Evolutionary conservation across 805 yeast genomes (phyloP).

Genomic region (Maudiozyma saulgeensis): DNA sequence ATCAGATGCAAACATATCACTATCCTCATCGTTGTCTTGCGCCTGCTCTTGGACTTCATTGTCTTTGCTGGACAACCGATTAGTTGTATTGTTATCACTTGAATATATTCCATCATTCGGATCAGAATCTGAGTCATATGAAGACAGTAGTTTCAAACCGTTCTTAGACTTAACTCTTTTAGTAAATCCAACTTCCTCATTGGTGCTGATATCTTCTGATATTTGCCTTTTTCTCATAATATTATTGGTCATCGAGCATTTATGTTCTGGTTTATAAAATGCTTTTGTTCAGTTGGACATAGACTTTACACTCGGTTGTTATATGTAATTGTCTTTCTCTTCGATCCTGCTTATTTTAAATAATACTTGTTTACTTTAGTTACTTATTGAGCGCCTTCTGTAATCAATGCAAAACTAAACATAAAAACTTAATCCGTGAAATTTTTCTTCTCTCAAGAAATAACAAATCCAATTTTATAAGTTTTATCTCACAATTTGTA

Average conservation of each 20-base stretch:
- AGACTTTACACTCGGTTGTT: no score
- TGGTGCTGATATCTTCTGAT: not conserved
- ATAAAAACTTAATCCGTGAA: not conserved
- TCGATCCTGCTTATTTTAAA: no score
- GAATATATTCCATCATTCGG: not conserved
- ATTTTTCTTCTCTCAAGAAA: no score
- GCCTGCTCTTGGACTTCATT: not conserved
- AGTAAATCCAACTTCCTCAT: not conserved
- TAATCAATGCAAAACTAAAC: not conserved
- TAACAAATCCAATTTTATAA: no score
- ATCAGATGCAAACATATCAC: constrained; percentile 5
- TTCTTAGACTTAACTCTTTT: not conserved
- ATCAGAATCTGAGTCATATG: constrained; percentile 2
- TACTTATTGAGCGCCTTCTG: not conserved
- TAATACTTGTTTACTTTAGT: not conserved
- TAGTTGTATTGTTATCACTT: not conserved
- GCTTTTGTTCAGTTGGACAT: no score
- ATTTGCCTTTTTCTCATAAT: no score
- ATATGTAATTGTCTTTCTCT: no score
- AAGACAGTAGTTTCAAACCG: not conserved
- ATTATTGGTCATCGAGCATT: no score
- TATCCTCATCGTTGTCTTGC: not conserved
- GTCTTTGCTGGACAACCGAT: no score
- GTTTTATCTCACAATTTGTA: no score
- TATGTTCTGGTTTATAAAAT: no score